These are phyloP conservation scores for Alectoria sarmentosa DNA, from an alignment of 495 filamentous ascomycete species.

Conservation along the genomic window DNA sequence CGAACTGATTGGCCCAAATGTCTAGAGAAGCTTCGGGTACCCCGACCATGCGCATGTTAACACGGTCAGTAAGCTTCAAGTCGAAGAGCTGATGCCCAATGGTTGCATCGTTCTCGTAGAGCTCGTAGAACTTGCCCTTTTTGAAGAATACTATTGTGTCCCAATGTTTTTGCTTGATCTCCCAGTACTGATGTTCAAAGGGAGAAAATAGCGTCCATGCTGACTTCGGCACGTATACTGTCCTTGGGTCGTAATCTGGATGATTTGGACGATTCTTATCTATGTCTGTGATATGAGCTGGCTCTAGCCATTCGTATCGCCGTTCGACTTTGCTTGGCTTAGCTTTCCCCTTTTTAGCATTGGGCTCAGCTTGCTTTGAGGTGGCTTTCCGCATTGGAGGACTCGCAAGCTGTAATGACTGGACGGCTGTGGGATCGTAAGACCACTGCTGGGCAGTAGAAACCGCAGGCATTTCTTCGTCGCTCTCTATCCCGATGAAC, in stretches of 20 bases:
- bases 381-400: slow-evolving; percentile 32
- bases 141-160: slow-evolving; percentile 99
- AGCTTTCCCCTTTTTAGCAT: slow-evolving; percentile 60
- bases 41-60: slow-evolving; percentile 99
- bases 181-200: slow-evolving; percentile 99
- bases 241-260: slow-evolving; percentile 87
- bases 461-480: slow-evolving; percentile 50
- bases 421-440: slow-evolving; percentile 69
- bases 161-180: slow-evolving; percentile 97
- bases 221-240: slow-evolving; percentile 74
- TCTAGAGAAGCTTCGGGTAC: slow-evolving; percentile 86
- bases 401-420: slow-evolving; percentile 50
- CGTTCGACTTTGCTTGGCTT: slow-evolving; percentile 62
- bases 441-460: slow-evolving; percentile 82
- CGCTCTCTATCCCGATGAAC: slow-evolving; percentile 37
- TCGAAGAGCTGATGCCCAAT: slow-evolving; percentile 97
- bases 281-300: slow-evolving; percentile 68
- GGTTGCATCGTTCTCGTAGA: slow-evolving; percentile 97
- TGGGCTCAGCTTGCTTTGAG: slow-evolving; percentile 18
- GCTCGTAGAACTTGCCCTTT: slow-evolving; percentile 98
- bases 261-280: slow-evolving; percentile 73
- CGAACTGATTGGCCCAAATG: slow-evolving; percentile 91
- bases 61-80: slow-evolving; percentile 92
- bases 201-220: slow-evolving; percentile 76
- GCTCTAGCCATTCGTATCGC: slow-evolving; percentile 72